phyloP scores from a whole-genome alignment of 1,284 basidiomycete genomes.

The Trametes hirsuta region DNA sequence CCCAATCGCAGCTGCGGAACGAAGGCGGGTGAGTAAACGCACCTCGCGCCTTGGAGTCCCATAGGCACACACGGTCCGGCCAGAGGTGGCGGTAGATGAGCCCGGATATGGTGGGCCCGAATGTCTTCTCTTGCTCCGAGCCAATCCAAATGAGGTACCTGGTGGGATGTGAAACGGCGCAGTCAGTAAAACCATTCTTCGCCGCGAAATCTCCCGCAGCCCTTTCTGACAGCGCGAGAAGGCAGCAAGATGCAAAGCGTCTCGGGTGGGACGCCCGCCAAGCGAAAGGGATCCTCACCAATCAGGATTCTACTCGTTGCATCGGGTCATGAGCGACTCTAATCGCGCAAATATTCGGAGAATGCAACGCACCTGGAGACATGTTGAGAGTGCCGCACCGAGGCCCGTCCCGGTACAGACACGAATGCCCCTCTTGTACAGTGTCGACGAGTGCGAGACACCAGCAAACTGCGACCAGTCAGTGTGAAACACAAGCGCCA shows the following conservation, averaged over 20 bases:
- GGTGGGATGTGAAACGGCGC: neutral
- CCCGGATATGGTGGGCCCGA: slow-evolving; percentile 45
- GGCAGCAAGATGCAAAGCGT: neutral
- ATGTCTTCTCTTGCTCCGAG: slow-evolving; percentile 48
- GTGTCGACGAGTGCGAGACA: slow-evolving; percentile 45
- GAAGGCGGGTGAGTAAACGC: slow-evolving; percentile 16
- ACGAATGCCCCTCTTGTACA: slow-evolving; percentile 49
- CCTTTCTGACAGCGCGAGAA: slow-evolving; percentile 7
- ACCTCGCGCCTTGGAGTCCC: slow-evolving; percentile 67
- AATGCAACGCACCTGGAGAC: slow-evolving; percentile 36
- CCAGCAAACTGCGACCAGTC: slow-evolving; percentile 40
- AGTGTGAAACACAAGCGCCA: neutral
- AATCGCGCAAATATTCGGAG: neutral
- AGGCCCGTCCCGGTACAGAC: slow-evolving; percentile 50
- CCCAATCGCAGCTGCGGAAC: neutral
- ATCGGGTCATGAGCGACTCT: neutral
- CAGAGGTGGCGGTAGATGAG: slow-evolving; percentile 57
- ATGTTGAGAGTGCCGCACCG: slow-evolving; percentile 48
- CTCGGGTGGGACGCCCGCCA: neutral
- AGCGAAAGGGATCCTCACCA: slow-evolving; percentile 46
- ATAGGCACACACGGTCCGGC: slow-evolving; percentile 58
- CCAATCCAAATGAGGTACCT: slow-evolving; percentile 69
- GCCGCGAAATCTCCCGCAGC: neutral
- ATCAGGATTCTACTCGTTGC: slow-evolving; percentile 50
- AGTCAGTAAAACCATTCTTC: slow-evolving; percentile 1